Evolutionary conservation across 2,329 filamentous ascomycete genomes (phyloP).

Genomic region (Aspergillus sp.): DNA sequence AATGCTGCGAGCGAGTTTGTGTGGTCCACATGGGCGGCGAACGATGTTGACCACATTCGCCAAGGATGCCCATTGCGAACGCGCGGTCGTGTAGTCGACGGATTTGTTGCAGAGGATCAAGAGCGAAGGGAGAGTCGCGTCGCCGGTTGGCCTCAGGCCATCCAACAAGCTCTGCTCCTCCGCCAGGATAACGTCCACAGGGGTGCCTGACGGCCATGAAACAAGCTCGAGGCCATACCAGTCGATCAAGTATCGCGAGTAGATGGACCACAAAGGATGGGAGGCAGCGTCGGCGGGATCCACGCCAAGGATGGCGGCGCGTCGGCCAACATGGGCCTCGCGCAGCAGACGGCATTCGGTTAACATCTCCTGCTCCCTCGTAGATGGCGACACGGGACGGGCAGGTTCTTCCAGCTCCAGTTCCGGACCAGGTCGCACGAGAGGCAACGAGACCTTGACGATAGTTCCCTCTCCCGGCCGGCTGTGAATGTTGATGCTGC

Average conservation of each 20-base stretch:
- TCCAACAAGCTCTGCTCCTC: slow-evolving; percentile 32
- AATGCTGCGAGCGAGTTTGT: slow-evolving; percentile 43
- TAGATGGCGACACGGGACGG: slow-evolving; percentile 13
- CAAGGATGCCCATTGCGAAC: slow-evolving; percentile 31
- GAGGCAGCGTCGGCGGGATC: slow-evolving; percentile 21
- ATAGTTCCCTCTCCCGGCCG: slow-evolving; percentile 58
- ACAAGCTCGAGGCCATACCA: slow-evolving; percentile 42
- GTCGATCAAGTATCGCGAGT: slow-evolving; percentile 36
- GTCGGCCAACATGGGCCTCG: slow-evolving; percentile 27
- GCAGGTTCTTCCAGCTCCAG: slow-evolving; percentile 17
- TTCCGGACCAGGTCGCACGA: slow-evolving; percentile 35
- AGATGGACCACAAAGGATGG: slow-evolving; percentile 28
- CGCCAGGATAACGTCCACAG: slow-evolving; percentile 40
- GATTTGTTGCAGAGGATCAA: slow-evolving; percentile 42
- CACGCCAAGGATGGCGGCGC: slow-evolving; percentile 33
- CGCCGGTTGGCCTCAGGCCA: slow-evolving; percentile 18
- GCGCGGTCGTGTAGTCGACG: slow-evolving; percentile 35
- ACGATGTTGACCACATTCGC: slow-evolving; percentile 41
- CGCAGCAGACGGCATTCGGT: slow-evolving; percentile 29
- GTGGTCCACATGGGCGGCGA: slow-evolving; percentile 43
- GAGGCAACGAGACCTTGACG: slow-evolving; percentile 52
- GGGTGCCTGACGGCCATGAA: slow-evolving; percentile 26
- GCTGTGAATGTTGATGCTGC: slow-evolving; percentile 59
- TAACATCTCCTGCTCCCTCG: slow-evolving; percentile 22
- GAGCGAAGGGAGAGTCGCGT: slow-evolving; percentile 31